Conservation (phyloP, 495 filamentous ascomycete species). For the Neohortaea acidophila region DNA sequence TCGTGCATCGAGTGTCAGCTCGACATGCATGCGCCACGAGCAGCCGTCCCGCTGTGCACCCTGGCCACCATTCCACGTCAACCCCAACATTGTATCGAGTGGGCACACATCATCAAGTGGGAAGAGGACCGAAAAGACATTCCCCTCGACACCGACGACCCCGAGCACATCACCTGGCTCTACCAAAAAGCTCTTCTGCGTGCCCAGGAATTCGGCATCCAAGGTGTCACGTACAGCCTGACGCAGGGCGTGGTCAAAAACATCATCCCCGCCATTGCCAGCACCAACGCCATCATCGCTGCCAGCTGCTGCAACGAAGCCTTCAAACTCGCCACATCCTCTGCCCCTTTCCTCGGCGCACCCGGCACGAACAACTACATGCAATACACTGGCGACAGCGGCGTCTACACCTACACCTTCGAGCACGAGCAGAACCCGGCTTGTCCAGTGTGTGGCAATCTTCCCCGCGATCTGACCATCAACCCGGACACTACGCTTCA, state of each 20-base stretch:
- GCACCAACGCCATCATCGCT: constrained; percentile 92
- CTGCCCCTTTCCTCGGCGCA: constrained; percentile 54
- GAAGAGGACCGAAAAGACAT: constrained; percentile 39
- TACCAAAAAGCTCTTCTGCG: constrained; percentile 72
- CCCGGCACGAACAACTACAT: constrained; percentile 66
- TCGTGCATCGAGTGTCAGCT: constrained; percentile 97
- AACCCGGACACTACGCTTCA: constrained; percentile 58
- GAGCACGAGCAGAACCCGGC: constrained; percentile 80
- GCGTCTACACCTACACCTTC: constrained; percentile 94
- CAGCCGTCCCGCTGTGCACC: constrained; percentile 90
- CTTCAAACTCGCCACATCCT: constrained; percentile 74
- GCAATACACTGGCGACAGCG: constrained; percentile 96
- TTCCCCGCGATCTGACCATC: constrained; percentile 56
- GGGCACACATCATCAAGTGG: constrained; percentile 87
- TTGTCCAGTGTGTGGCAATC: constrained; percentile 84
- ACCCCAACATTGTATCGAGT: constrained; percentile 97
- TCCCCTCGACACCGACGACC: constrained; percentile 84
- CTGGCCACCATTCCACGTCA: constrained; percentile 93
- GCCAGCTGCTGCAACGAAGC: constrained; percentile 93
- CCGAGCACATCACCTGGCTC: constrained; percentile 94
- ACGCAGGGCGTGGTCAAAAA: constrained; percentile 98
- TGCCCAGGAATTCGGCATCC: constrained; percentile 76
- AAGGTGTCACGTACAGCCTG: constrained; percentile 87
- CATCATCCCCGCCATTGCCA: constrained; percentile 97
- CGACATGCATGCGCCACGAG: constrained; percentile 89